Base-by-base conservation (phyloP, 495 filamentous ascomycete species). In the Penicilliopsis zonata region DNA sequence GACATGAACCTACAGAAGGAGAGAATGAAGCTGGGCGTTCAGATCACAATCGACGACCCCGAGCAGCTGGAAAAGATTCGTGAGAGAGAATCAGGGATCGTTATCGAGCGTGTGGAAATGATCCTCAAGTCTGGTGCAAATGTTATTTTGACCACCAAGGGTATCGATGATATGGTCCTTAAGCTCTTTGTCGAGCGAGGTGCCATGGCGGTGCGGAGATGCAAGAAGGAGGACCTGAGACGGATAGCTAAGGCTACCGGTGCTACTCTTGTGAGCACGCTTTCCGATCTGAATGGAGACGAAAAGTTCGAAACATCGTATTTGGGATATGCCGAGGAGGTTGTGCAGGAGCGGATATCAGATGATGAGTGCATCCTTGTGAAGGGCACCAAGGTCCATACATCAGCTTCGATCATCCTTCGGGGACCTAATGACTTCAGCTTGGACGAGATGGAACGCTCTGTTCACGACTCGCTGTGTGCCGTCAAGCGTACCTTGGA, bases 1-100 rank as follows among this genome's bases (percentile, higher is more conserved):
- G 90, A 99, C 52, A 96, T 99, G 65, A 99, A 99, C 59, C 57
- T 99, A 41, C 88, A 95, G 53, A 99, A 96, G 61, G 86, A 94
- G 63, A 72, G 90, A 40, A 96, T 99, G 90, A 95, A 96, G 70
- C 66, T 99, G 10, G 90, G 90, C 38, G 92, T 99, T 30, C 86
- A 99, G 47, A 94, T 99, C 52, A 95, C 90, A 13, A 81, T 99
- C 33, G 90, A 96, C 35, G 90, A 99, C 53, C 90, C 90, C 18
- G 76, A 86, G 42, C 92, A 96, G 59, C 72, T 99, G 18, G 92
- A 99, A 65, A 84, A 94, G 62, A 99, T 99, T 44, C 74, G 90
- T 25, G 72, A 88, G 47, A 75, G 92, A 31, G 90, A 99, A 50
- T 65, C 85, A 2, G 80, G 85, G 35, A 93, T 99, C 59, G 81